Conservation (phyloP, 805 yeast genomes). For the Lipomyces spencermartinsiae region DNA sequence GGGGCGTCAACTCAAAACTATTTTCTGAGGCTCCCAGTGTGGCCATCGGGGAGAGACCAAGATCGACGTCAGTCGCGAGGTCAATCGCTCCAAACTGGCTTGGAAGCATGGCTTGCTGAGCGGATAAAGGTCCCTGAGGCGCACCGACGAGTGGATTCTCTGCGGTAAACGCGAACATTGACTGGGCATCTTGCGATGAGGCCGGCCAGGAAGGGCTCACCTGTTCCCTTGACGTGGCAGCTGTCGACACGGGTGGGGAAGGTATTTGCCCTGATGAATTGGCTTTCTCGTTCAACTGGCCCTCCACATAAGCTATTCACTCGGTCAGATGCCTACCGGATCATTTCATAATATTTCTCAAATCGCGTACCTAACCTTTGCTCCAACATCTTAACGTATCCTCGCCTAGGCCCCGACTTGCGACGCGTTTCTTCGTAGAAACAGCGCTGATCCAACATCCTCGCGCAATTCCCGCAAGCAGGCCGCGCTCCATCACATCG, state of each 20-base stretch:
- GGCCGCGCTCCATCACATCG: conserved; percentile 47
- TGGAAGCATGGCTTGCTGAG: neutral
- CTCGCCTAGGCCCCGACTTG: conserved; percentile 47
- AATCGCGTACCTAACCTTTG: conserved; percentile 38
- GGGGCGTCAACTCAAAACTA: conserved; percentile 17
- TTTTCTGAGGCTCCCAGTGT: neutral
- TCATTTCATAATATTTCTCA: too few relatives aligned
- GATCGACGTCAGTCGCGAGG: neutral
- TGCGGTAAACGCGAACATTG: too few relatives aligned
- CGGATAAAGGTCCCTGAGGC: neutral
- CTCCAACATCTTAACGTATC: conserved; percentile 46
- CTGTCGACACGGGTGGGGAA: neutral
- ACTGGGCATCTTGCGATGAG: too few relatives aligned
- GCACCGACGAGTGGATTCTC: conserved; percentile 2
- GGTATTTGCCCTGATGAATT: neutral
- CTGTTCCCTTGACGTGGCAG: neutral
- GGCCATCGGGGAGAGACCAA: neutral
- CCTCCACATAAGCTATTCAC: conserved; percentile 28
- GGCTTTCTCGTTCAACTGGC: conserved; percentile 13
- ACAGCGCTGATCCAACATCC: conserved; percentile 42
- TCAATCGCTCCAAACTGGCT: neutral
- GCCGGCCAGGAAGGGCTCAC: neutral
- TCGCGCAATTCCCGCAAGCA: conserved; percentile 44
- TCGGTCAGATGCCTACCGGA: too few relatives aligned
- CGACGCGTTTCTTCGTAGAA: conserved; percentile 43